Evolutionary conservation across 2,329 filamentous ascomycete species (phyloP), one percentile per base, ranked within the genome.

Genomic region (Claviceps sp.): DNA sequence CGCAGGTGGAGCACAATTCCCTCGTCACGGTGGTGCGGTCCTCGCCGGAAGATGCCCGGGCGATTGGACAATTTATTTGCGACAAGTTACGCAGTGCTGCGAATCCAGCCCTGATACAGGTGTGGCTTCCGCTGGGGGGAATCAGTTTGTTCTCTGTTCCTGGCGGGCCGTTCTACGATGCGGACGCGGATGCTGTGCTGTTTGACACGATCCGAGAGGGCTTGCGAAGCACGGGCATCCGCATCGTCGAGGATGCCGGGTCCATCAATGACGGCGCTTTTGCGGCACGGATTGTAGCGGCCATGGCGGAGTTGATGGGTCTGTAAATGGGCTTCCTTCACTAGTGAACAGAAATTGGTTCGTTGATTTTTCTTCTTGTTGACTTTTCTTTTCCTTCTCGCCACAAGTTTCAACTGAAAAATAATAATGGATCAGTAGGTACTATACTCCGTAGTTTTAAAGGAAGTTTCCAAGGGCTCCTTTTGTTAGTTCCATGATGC

Each of bases 1-100:
- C 70, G 20, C 63, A 85, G n/a, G 74, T 77, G 57, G 76, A 79
- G 59, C 84, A 87, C 60, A 87, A 86, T 59, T 73, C 80, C 0
- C 72, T 74, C 0, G 77, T 86, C 0, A 87, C 84, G 0, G 60
- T 88, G 37, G 79, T 87, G 73, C 68, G 84, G 22, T 82, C 83
- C 0, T 79, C 71, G 0, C 59, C 64, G n/a, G 70, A 76, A 1
- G 83, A 87, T 60, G 78, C 75, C 55, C 57, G 52, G 24, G 61
- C 68, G 44, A 71, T 86, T n/a, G 82, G 77, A 1, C 58, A 61
- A 1, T 78, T 78, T 49, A 76, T 86, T 43, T 74, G 71, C 1
- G 59, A 63, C 11, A 82, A 81, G 60, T 63, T 86, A 40, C 70
- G 57, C 40, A 59, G 59, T 0, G 66, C 70, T 0, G 65, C 55